A percentile compares a stretch with the other conserved stretches of the same genome.
phyloP scores from a whole-genome alignment of 139 green algal species.

The Micractinium sp. region DNA sequence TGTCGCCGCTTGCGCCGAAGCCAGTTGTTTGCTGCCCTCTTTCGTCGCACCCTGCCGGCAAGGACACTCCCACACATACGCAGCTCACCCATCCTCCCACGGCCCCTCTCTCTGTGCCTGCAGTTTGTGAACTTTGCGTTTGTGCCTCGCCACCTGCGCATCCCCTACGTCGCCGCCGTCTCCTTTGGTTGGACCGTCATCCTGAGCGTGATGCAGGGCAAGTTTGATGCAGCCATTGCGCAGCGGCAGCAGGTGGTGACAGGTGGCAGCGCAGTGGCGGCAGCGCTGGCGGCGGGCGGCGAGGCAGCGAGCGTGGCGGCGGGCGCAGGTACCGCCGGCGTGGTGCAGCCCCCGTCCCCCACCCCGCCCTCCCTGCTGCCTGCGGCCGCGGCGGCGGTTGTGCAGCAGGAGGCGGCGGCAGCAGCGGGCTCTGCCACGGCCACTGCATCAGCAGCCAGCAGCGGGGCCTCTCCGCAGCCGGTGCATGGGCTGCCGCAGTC shows the following conservation, averaged over 20 bases:
- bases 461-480: background rate
- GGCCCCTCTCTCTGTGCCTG: slow-evolving; percentile 9
- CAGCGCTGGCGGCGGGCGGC: background rate
- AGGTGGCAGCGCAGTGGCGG: background rate
- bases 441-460: background rate
- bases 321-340: too few relatives aligned
- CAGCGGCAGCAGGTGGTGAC: background rate
- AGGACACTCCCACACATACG: too few relatives aligned
- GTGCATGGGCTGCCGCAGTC: background rate
- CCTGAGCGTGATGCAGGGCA: slow-evolving; percentile 60
- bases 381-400: too few relatives aligned
- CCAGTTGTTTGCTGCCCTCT: too few relatives aligned
- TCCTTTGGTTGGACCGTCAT: slow-evolving; percentile 68
- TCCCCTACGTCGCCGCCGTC: slow-evolving; percentile 74
- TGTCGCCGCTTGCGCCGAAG: too few relatives aligned
- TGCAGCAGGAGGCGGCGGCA: too few relatives aligned
- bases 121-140: slow-evolving; percentile 90
- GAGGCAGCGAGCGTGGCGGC: background rate
- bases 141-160: slow-evolving; percentile 83
- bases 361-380: too few relatives aligned
- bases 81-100: too few relatives aligned
- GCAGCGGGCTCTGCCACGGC: too few relatives aligned
- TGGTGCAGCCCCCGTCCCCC: too few relatives aligned
- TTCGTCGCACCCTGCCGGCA: too few relatives aligned
- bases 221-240: slow-evolving; percentile 48